Percentiles rank a stretch among this genome's conserved stretches.
Evolutionary conservation across 2,329 filamentous ascomycete genomes (phyloP).

Genomic region (Alternaria panax): DNA sequence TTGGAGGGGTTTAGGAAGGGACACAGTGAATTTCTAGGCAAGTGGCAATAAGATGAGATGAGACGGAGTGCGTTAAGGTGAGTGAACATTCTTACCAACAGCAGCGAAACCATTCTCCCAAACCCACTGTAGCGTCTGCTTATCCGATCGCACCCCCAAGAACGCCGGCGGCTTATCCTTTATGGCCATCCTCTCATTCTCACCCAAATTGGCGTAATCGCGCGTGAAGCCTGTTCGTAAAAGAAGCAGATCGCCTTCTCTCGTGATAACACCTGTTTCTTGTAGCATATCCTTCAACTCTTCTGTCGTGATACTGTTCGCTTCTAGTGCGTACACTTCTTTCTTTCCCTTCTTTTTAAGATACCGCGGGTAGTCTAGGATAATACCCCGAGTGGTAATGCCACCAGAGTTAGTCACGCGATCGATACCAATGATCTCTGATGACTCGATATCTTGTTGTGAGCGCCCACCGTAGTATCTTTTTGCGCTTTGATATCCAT

Average conservation of each 20-base stretch:
- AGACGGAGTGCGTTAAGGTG: background rate
- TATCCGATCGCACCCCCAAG: constrained; percentile 52
- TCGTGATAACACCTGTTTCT: constrained; percentile 47
- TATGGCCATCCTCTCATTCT: constrained; percentile 35
- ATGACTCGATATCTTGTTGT: constrained; percentile 49
- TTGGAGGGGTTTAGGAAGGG: background rate
- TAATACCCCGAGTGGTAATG: constrained; percentile 39
- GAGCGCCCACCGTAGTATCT: constrained; percentile 54
- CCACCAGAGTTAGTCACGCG: constrained; percentile 38
- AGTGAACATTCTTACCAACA: constrained; percentile 31
- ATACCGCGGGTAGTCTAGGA: constrained; percentile 46
- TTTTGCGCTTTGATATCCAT: constrained; percentile 53
- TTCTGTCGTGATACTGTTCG: constrained; percentile 29
- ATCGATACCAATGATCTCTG: constrained; percentile 54
- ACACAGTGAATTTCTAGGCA: background rate
- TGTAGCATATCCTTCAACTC: constrained; percentile 43
- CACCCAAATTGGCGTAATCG: constrained; percentile 45
- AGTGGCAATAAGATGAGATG: background rate
- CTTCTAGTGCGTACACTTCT: constrained; percentile 31
- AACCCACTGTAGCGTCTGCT: constrained; percentile 53
- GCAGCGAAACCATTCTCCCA: constrained; percentile 58
- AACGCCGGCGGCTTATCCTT: constrained; percentile 42
- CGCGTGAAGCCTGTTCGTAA: constrained; percentile 45
- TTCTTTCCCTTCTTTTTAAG: constrained; percentile 28
- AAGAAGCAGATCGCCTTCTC: constrained; percentile 40